Base-by-base conservation (phyloP, 2,329 filamentous ascomycete genomes). In the Emergomyces orientalis region DNA sequence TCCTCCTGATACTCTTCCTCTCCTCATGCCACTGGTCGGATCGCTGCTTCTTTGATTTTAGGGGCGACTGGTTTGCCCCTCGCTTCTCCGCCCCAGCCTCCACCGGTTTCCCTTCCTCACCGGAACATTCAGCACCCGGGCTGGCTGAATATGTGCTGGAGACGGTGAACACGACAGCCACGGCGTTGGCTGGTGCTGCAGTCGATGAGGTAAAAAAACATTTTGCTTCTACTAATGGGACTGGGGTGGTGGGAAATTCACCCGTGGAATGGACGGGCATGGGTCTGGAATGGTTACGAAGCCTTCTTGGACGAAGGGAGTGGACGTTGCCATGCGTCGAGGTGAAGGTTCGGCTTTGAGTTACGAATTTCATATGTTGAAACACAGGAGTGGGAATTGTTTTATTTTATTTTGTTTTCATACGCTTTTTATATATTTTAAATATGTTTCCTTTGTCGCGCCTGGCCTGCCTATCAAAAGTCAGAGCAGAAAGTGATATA, bases 251-350 rank as follows among this genome's bases (percentile, higher is more conserved):
- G 66, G 58, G 65, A 4, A 43, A 77, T 58, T 79, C 78, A 63
- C 81, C 78, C 63, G 79, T 82, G 7, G 87, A 88, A 75, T 88
- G 88, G 85, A 88, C 89, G 0, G 87, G 90, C 0, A 80, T 92
- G 58, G 90, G 90, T 0, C 80, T 93, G 63, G 91, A 95, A 75
- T 96, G 92, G 91, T 76, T 96, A 64, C 84, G 91, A 69, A 91
- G 86, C 70, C 76, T 96, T 59, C 76, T 96, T 59, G 92, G 91
- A 3, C 85, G 86, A 75, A 86, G 89, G 70, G 92, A 97, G 75
- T 96, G 93, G 90, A 85, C 89, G 69, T 84, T 99, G 67, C 91
- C 93, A 63, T 97, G 92, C 74, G 83, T 99, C 76, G 91, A 96
- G 75, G 84, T 97, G 37, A 87, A 92, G 69, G 86, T 97, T 61